These are phyloP conservation scores for Perilla frutescens DNA, from an alignment of 257 asterid genomes.

Conservation along the genomic window DNA sequence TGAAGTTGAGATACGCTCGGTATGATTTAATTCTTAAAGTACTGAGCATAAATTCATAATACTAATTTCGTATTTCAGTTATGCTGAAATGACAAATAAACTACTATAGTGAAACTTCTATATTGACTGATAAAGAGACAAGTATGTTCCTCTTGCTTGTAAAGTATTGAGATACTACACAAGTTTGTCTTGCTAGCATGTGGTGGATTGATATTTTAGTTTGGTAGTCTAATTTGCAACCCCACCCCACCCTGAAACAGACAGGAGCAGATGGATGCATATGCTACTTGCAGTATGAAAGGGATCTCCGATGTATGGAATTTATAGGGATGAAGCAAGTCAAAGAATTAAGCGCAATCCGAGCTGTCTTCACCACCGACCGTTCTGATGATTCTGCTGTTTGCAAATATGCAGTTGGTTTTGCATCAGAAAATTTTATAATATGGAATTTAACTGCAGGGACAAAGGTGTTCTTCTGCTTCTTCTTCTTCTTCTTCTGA, in stretches of 20 bases:
- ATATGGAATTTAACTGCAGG: conserved; percentile 80
- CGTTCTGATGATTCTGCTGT: conserved; percentile 47
- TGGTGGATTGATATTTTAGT: conserved; percentile 26
- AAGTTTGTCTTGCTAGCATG: conserved; percentile 28
- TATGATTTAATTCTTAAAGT: conserved; percentile 49
- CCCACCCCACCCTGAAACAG: conserved; percentile 42
- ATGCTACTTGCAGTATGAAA: conserved; percentile 78
- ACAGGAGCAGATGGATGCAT: conserved; percentile 99
- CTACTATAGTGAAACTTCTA: conserved; percentile 26
- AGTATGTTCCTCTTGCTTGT: conserved; percentile 20
- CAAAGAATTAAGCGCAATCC: conserved; percentile 77
- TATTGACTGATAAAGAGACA: conserved; percentile 16
- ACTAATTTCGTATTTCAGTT: conserved; percentile 8
- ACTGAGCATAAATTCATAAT: conserved; percentile 10
- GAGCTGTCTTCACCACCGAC: conserved; percentile 54
- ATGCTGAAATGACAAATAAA: conserved; percentile 34
- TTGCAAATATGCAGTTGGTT: conserved; percentile 80
- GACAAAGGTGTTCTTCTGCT: conserved; percentile 73
- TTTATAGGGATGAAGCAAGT: conserved; percentile 89
- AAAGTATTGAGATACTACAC: conserved; percentile 16
- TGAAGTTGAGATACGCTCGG: conserved; percentile 82
- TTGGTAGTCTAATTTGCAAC: conserved; percentile 31
- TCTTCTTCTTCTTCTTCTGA: too few species aligned
- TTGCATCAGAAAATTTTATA: conserved; percentile 81
- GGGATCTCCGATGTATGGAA: conserved; percentile 59